Conservation (phyloP, 257 asterid species). For the Asclepias syriaca region DNA sequence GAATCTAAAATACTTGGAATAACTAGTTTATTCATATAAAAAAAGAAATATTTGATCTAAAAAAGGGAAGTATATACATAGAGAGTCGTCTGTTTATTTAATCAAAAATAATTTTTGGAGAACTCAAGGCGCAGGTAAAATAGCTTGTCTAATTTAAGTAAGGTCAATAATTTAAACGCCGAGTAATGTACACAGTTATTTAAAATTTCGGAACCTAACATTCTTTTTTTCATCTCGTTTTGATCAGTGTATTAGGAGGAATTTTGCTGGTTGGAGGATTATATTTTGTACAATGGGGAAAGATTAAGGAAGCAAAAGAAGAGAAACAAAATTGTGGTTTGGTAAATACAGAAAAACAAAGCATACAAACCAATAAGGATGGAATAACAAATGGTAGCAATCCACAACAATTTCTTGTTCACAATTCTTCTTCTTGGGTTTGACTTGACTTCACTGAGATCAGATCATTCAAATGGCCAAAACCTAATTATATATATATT, state of each 20-base stretch:
- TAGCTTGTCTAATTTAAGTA: no score
- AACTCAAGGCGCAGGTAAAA: no score
- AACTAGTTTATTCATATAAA: no score
- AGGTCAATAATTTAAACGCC: no score
- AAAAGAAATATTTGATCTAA: no score
- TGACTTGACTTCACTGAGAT: not conserved
- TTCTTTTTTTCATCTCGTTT: not conserved
- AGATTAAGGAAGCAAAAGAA: slow-evolving; percentile 51
- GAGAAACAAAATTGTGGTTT: slow-evolving; percentile 13
- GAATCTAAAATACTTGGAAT: no score
- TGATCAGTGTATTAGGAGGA: slow-evolving; percentile 66
- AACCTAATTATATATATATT: no score
- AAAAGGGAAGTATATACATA: no score
- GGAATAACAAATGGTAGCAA: not conserved
- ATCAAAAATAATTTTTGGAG: no score
- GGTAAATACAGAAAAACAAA: not conserved
- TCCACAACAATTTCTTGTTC: not conserved
- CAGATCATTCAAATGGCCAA: not conserved
- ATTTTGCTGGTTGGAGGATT: slow-evolving; percentile 67
- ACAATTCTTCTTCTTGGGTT: not conserved
- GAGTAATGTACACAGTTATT: no score
- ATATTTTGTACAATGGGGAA: slow-evolving; percentile 79
- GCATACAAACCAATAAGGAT: not conserved
- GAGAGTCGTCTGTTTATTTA: no score
- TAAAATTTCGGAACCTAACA: no score